These are phyloP conservation scores for Fusarium annulatum DNA, from an alignment of 2,329 filamentous ascomycete species.

Conservation along the genomic window DNA sequence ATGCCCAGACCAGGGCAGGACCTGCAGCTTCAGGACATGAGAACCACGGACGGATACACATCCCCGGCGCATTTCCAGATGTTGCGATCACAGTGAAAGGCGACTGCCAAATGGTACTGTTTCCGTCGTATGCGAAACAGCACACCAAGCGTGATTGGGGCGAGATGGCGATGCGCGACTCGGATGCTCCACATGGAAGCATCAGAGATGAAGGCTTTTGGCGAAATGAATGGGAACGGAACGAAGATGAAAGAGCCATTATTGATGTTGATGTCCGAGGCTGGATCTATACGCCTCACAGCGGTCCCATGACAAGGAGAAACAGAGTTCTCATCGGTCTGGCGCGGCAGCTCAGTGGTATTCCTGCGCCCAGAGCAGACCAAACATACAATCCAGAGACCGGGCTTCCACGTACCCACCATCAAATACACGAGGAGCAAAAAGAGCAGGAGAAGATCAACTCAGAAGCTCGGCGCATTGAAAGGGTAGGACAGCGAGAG, in stretches of 20 bases:
- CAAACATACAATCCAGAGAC: slow-evolving; percentile 35
- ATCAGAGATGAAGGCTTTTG: slow-evolving; percentile 78
- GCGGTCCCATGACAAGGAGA: slow-evolving; percentile 84
- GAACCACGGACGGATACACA: slow-evolving; percentile 53
- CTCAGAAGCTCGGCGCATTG: slow-evolving; percentile 80
- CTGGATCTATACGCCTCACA: slow-evolving; percentile 92
- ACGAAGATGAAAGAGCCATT: slow-evolving; percentile 84
- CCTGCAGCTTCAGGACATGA: slow-evolving; percentile 46
- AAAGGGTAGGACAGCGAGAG: slow-evolving; percentile 77
- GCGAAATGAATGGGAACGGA: slow-evolving; percentile 80
- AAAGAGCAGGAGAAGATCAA: slow-evolving; percentile 74
- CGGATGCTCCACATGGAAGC: slow-evolving; percentile 50
- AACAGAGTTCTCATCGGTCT: slow-evolving; percentile 89
- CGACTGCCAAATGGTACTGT: slow-evolving; percentile 92
- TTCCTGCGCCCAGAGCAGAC: slow-evolving; percentile 73
- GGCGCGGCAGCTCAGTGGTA: slow-evolving; percentile 86
- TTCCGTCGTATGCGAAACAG: slow-evolving; percentile 89
- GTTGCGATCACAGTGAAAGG: slow-evolving; percentile 83
- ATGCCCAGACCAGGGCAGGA: slow-evolving; percentile 62
- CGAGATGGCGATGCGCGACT: slow-evolving; percentile 45
- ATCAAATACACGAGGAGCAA: slow-evolving; percentile 56
- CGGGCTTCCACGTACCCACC: slow-evolving; percentile 36
- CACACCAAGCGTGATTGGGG: slow-evolving; percentile 66
- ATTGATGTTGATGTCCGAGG: slow-evolving; percentile 95
- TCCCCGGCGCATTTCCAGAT: slow-evolving; percentile 84